phyloP scores from a whole-genome alignment of 2,329 filamentous ascomycete genomes.

The Aspergillus glaucus region DNA sequence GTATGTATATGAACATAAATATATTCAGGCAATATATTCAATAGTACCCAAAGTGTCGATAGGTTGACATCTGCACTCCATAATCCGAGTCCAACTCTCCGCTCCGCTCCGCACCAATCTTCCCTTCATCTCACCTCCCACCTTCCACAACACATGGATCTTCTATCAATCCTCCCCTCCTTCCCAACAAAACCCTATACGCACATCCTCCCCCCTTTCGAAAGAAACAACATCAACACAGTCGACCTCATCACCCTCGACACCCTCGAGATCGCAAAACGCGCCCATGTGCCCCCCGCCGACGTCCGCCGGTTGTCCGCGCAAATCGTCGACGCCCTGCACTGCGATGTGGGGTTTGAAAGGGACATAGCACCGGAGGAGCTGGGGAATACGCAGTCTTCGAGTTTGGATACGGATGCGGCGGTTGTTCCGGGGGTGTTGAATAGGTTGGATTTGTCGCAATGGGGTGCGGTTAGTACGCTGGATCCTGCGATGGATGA shows the following conservation, averaged over 20 bases:
- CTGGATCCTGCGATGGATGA: conserved; percentile 68
- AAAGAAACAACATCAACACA: conserved; percentile 69
- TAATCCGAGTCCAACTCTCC: background rate
- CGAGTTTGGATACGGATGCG: conserved; percentile 16
- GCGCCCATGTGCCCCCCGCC: conserved; percentile 71
- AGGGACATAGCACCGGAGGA: conserved; percentile 44
- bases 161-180: conserved; percentile 72
- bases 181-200: conserved; percentile 67
- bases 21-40: no score
- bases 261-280: conserved; percentile 73
- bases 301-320: conserved; percentile 70
- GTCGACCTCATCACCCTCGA: conserved; percentile 83
- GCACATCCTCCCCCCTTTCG: conserved; percentile 71
- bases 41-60: no score
- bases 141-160: conserved; percentile 50
- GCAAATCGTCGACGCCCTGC: conserved; percentile 61
- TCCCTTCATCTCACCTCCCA: conserved; percentile 1
- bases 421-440: conserved; percentile 13
- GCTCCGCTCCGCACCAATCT: no score
- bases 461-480: conserved; percentile 66
- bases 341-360: conserved; percentile 52
- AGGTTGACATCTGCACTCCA: background rate
- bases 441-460: conserved; percentile 26
- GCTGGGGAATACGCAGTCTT: conserved; percentile 21
- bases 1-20: background rate